These are phyloP conservation scores for Aspergillus neoniger DNA, from an alignment of 2,329 filamentous ascomycete genomes.

Conservation along the genomic window DNA sequence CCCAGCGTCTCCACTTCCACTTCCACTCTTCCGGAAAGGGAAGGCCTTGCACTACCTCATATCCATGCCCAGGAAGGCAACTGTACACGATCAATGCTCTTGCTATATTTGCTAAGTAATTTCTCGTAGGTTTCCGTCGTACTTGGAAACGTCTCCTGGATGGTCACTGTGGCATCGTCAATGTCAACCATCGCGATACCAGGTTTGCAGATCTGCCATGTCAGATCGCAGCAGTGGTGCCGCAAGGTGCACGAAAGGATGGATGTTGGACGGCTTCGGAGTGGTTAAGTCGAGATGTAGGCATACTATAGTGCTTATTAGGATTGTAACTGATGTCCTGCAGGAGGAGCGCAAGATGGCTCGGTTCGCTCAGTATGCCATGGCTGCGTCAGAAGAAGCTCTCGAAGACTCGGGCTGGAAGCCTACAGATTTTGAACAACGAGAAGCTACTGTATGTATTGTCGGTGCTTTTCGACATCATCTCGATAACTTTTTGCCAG, in stretches of 20 bases:
- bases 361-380: constrained; percentile 86
- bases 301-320: constrained; percentile 12
- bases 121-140: constrained; percentile 60
- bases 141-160: constrained; percentile 82
- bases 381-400: constrained; percentile 84
- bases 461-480: background rate
- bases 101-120: constrained; percentile 11
- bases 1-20: constrained; percentile 35
- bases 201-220: constrained; percentile 75
- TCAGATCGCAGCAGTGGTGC: constrained; percentile 81
- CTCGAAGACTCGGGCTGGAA: constrained; percentile 79
- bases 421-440: constrained; percentile 60
- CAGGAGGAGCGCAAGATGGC: constrained; percentile 78
- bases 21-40: constrained; percentile 29
- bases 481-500: constrained; percentile 34
- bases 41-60: constrained; percentile 31
- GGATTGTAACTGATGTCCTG: background rate
- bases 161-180: constrained; percentile 77
- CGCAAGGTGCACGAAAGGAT: constrained; percentile 53
- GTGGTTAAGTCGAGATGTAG: constrained; percentile 47
- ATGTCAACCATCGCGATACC: constrained; percentile 63
- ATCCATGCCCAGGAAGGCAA: constrained; percentile 22
- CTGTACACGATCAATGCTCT: constrained; percentile 13
- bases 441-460: constrained; percentile 65
- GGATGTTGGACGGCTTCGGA: constrained; percentile 48